These are phyloP conservation scores for Aspergillus funiculosus DNA, from an alignment of 495 filamentous ascomycete species.

Conservation along the genomic window DNA sequence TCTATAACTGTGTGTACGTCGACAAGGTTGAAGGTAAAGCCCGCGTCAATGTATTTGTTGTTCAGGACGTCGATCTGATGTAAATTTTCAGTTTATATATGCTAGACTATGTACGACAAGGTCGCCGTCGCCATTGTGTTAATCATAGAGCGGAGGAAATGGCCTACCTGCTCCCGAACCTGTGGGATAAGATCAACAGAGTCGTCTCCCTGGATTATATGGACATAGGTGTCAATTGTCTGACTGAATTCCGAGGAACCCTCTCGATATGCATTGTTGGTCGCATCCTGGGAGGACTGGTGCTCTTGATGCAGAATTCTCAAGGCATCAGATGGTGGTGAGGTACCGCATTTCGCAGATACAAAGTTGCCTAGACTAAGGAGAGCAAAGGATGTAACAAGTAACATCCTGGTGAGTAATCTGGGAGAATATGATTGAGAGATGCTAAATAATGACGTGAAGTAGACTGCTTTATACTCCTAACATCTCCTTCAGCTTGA, in stretches of 20 bases:
- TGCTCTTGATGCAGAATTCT: not conserved
- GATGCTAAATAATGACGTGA: too few relatives aligned
- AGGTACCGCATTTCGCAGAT: not conserved
- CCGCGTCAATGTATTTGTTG: not conserved
- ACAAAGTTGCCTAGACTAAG: not conserved
- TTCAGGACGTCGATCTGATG: constrained; percentile 1
- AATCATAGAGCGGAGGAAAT: too few relatives aligned
- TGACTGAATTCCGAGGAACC: not conserved
- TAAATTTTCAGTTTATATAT: not conserved
- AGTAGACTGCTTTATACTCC: too few relatives aligned
- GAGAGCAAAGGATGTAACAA: not conserved
- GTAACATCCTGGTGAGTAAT: not conserved
- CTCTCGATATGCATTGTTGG: not conserved
- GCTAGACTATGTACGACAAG: not conserved
- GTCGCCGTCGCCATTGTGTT: not conserved
- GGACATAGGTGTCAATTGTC: not conserved
- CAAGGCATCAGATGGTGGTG: not conserved
- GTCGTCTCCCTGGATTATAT: not conserved
- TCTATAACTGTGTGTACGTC: not conserved
- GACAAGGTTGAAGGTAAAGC: constrained; percentile 2
- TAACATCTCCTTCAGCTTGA: too few relatives aligned
- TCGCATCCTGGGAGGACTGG: not conserved
- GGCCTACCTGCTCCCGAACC: not conserved
- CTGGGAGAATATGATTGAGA: not conserved
- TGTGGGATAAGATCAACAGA: not conserved